A percentile compares a stretch with the other conserved stretches of the same genome.
Evolutionary conservation across 2,329 filamentous ascomycete species (phyloP).

Genomic region (Pseudogymnoascus sp.): DNA sequence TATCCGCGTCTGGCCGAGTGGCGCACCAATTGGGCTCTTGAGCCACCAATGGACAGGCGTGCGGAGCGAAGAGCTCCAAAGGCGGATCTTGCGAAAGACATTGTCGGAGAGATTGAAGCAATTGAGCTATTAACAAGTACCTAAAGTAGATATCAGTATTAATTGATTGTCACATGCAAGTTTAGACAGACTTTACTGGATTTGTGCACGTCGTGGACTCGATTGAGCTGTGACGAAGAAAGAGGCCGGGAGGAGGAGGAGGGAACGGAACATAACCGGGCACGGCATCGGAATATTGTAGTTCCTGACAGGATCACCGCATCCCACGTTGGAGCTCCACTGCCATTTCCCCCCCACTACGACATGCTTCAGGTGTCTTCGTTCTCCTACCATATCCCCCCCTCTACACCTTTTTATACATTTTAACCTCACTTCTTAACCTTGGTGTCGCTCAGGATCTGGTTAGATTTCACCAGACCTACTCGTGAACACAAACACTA

Average conservation of each 20-base stretch:
- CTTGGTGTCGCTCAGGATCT: background rate
- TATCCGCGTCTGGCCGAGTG: constrained; percentile 40
- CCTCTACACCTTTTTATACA: background rate
- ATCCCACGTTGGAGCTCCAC: constrained; percentile 7
- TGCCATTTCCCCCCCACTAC: constrained; percentile 6
- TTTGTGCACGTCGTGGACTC: constrained; percentile 5
- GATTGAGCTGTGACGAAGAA: constrained; percentile 9
- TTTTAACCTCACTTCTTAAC: background rate
- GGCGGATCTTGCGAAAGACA: constrained; percentile 33
- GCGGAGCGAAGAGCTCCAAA: constrained; percentile 25
- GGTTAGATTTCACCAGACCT: background rate
- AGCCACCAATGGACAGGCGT: constrained; percentile 21
- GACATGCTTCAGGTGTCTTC: background rate
- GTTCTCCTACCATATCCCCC: background rate
- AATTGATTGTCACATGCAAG: constrained; percentile 2
- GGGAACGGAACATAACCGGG: constrained; percentile 11
- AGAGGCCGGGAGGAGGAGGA: background rate
- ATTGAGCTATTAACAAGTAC: constrained; percentile 22
- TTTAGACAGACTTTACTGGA: constrained; percentile 3
- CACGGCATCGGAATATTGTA: constrained; percentile 6
- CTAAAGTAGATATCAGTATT: background rate
- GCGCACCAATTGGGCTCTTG: constrained; percentile 35
- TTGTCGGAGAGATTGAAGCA: constrained; percentile 19
- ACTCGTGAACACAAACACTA: background rate
- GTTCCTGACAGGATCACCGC: constrained; percentile 2